phyloP scores from a whole-genome alignment of 1,139 yeast genomes.

The Diutina neorugosa region DNA sequence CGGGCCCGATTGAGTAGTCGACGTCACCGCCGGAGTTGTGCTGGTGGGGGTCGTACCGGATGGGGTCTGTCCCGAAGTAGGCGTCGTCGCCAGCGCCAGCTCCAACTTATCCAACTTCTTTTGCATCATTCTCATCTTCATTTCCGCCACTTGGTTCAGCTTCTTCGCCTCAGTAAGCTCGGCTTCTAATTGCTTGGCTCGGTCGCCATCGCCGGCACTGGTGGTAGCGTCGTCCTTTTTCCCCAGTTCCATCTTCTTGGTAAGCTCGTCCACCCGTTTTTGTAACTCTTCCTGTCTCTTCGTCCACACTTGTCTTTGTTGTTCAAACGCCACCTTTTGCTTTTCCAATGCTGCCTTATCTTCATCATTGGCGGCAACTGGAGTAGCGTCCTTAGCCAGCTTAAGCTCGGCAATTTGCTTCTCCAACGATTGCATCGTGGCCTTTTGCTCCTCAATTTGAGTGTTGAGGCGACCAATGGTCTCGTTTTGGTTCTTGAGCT shows the following conservation, averaged over 20 bases:
- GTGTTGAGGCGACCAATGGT: not conserved
- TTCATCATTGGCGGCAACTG: not conserved
- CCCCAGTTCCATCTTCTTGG: not conserved
- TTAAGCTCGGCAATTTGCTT: not conserved
- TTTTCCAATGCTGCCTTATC: not conserved
- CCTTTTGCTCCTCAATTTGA: not conserved
- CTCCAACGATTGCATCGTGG: not conserved
- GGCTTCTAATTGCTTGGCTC: not conserved
- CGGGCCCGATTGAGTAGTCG: too few relatives aligned
- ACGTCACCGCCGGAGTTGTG: too few relatives aligned
- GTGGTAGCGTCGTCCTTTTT: not conserved
- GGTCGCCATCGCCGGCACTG: not conserved
- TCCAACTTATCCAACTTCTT: not conserved
- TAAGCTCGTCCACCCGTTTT: not conserved
- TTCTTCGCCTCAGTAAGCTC: not conserved
- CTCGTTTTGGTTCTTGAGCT: not conserved
- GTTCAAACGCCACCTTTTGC: not conserved
- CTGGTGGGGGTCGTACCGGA: too few relatives aligned
- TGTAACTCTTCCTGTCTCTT: not conserved
- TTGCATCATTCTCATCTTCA: constrained; percentile 2
- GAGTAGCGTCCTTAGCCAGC: not conserved
- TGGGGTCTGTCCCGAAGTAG: not conserved
- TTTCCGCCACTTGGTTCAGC: not conserved
- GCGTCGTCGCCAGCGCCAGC: not conserved
- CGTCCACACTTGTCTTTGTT: not conserved